phyloP scores from a whole-genome alignment of 2,329 filamentous ascomycete species.

The Aspergillus ochraceus region DNA sequence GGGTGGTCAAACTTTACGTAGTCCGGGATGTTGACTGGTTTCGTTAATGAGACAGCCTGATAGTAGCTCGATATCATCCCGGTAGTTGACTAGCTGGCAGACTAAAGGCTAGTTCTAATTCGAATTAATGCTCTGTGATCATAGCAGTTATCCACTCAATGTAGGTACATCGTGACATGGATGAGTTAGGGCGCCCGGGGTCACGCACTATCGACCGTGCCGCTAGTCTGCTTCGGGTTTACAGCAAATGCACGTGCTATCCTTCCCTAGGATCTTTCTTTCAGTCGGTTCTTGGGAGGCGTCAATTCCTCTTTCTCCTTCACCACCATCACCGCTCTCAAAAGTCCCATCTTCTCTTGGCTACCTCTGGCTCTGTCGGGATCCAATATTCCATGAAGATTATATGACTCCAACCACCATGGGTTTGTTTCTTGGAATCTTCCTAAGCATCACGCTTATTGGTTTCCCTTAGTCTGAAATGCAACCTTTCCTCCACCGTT shows the following conservation, averaged over 20 bases:
- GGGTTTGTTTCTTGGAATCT: not conserved
- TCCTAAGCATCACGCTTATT: not conserved
- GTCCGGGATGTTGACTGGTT: not conserved
- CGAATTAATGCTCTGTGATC: not conserved
- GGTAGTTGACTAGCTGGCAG: not conserved
- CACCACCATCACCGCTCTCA: too few species aligned
- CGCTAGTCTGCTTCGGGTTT: not conserved
- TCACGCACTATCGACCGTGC: not conserved
- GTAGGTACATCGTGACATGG: not conserved
- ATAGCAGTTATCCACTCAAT: not conserved
- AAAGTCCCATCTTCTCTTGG: not conserved
- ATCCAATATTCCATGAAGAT: not conserved
- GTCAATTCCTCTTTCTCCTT: not conserved
- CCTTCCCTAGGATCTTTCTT: not conserved
- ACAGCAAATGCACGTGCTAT: not conserved
- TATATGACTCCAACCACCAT: slow-evolving; percentile 1
- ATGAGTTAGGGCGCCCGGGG: not conserved
- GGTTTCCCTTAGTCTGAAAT: slow-evolving; percentile 13
- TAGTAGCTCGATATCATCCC: not conserved
- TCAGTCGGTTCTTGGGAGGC: not conserved
- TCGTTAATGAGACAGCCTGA: not conserved
- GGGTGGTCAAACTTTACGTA: not conserved
- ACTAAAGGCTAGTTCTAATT: not conserved
- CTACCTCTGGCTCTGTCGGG: not conserved
- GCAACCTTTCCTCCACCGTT: slow-evolving; percentile 17